phyloP scores from a whole-genome alignment of 1,284 basidiomycete species.

The Schizophyllum commune region DNA sequence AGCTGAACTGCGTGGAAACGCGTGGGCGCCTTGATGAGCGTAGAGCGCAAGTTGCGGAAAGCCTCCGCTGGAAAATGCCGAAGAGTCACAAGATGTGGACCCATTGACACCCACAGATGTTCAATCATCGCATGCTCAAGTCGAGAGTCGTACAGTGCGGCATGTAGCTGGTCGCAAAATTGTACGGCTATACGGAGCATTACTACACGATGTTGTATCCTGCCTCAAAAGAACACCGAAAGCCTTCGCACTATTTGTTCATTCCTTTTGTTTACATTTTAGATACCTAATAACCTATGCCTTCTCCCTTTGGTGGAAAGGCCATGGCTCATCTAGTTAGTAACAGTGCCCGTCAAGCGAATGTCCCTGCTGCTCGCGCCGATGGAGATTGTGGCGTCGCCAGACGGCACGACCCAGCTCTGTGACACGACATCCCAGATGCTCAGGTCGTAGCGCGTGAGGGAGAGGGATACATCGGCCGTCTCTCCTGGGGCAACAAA shows the following conservation, averaged over 20 bases:
- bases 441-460: conserved; percentile 22
- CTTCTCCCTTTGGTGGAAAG: neutral
- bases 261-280: neutral
- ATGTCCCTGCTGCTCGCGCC: conserved; percentile 42
- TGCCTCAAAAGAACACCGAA: too few relatives aligned
- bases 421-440: conserved; percentile 37
- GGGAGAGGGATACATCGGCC: conserved; percentile 29
- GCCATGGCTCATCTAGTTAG: neutral
- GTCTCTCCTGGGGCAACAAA: conserved; percentile 33
- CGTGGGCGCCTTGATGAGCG: too few relatives aligned
- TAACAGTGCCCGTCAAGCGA: conserved; percentile 26
- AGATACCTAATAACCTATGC: neutral
- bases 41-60: too few relatives aligned
- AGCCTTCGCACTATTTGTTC: neutral
- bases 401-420: conserved; percentile 37
- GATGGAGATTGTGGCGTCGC: conserved; percentile 33
- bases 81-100: too few relatives aligned
- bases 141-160: too few relatives aligned
- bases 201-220: too few relatives aligned
- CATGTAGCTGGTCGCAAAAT: too few relatives aligned
- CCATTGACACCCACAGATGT: too few relatives aligned
- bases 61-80: too few relatives aligned
- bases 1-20: too few relatives aligned
- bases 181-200: too few relatives aligned
- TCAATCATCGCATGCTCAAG: too few relatives aligned